These are phyloP conservation scores for Selaginella moellendorffii DNA, from an alignment of 75 land plant genomes.

Conservation along the genomic window DNA sequence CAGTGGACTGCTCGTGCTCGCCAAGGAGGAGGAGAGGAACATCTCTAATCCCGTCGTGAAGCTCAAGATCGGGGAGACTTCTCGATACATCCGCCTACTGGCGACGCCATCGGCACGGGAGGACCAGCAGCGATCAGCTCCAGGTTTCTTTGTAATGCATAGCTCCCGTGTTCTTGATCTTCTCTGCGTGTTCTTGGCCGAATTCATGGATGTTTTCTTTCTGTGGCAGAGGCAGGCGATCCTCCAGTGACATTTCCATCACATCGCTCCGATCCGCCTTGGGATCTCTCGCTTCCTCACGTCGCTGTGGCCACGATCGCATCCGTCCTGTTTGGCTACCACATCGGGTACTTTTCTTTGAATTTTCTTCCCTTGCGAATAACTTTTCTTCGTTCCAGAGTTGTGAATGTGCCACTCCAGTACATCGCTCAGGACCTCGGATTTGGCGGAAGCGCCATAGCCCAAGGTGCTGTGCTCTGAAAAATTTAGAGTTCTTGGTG, in stretches of 20 bases:
- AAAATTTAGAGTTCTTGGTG: no score
- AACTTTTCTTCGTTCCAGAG: slow-evolving; percentile 27
- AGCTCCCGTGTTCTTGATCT: neutral
- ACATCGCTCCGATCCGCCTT: slow-evolving; percentile 27
- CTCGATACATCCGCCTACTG: no score
- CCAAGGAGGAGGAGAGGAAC: no score
- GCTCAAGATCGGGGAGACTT: no score
- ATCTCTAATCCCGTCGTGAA: no score
- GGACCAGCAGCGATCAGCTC: neutral
- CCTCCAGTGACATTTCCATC: neutral
- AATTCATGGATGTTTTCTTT: no score
- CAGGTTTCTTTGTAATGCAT: neutral
- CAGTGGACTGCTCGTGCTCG: no score
- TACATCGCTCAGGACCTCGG: slow-evolving; percentile 75
- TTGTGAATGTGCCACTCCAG: slow-evolving; percentile 84
- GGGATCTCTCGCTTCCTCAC: slow-evolving; percentile 63
- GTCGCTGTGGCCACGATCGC: slow-evolving; percentile 57
- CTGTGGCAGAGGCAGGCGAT: no score
- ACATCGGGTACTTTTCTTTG: slow-evolving; percentile 45
- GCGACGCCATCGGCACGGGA: no score
- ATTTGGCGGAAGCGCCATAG: slow-evolving; percentile 53
- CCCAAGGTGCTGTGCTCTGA: no score
- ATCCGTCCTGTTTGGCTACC: slow-evolving; percentile 82
- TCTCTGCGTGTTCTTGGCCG: neutral
- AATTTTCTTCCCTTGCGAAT: neutral